Evolutionary conservation across 208 protist genomes (phyloP), one percentile per base, ranked within the genome.

Genomic region (Histomonas meleagridis): DNA sequence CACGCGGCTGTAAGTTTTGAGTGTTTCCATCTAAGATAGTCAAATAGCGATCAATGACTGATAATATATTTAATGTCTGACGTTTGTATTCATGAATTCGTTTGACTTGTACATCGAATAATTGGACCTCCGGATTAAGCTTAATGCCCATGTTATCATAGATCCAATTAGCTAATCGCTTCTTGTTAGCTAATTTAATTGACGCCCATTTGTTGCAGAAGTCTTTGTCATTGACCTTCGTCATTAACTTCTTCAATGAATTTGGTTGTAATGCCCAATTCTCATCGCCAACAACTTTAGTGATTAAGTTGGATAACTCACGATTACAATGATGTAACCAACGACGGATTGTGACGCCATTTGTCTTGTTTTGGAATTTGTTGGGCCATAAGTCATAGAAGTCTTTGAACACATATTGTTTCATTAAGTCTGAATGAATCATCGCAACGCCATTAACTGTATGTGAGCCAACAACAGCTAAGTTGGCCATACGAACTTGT

Each of bases 31-130:
- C 32, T 9, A 65, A 60, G 57, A 97, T 93, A 14, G 91, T 57
- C 18, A 94, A 43, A 81, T 97, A 97, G 23, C 92, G 91, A 90
- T 93, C 55, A 78, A 97, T 96, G 10, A 95, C 55, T 2, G 49
- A 46, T 4, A 97, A 92, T 60, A 96, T 95, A 86, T 97, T 97
- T 1, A 97, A 49, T 14, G 96, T 90, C 92, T 97, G 96, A n/a
- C 96, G 91, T 93, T 97, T 97, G 93, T 97, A 97, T 93, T 97
- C 96, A 92, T 97, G 96, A 93, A 97, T 96, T 76, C 96, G 93
- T 93, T 97, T 97, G 49, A 97, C 95, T n/a, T 96, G 95, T 14
- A 92, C 40, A 93, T 96, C 95, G 90, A 96, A 97, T 10, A 97
- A 55, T 38, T 94, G 76, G 18, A 51, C 46, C 3, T 32, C 23